Evolutionary conservation across 768 basidiomycete species (phyloP), one percentile per base, ranked within the genome.

Genomic region (Auriscalpium microsporum): DNA sequence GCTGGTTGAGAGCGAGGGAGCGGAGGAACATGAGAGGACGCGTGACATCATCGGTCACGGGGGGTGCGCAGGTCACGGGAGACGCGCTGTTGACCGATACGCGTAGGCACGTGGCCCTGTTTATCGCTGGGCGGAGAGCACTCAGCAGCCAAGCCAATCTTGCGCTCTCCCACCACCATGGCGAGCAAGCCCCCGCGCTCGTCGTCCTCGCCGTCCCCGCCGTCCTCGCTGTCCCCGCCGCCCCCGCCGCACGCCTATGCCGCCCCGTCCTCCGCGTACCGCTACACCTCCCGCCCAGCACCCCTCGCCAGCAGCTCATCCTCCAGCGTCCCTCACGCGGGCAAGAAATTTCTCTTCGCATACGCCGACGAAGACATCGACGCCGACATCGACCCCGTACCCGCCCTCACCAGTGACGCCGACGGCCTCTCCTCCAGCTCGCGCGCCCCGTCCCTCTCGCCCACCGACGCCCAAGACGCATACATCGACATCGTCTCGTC

Each of bases 331-430:
- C 16, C 47, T n/a, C 46, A n/a, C 51, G 52, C 45, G 49, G 28
- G 28, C 28, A 28, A 28, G 28, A 28, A 28, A 28, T 28, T 28
- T 7, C 28, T 28, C 28, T 57, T 17, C 54, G 23, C 8, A 28
- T 46, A 37, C 58, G 53, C 49, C 54, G 59, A 52, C 54, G 37
- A 17, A 38, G 50, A 54, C 46, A 58, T 51, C 36, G 58, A 59
- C 16, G 60, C 59, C 52, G 58, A 58, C 21, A 45, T 58, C 9
- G 58, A 62, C 36, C 55, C 48, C 11, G 60, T 56, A 40, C 60
- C 58, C 8, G 59, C 60, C 17, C 52, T 59, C 19, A 59, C 40
- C 14, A 62, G 60, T 48, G 58, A 59, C 11, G 60, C 59, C 38
- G 60, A 58, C 28, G 47, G 50, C n/a, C 37, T 50, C 51, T 52